Evolutionary conservation across 306 rosid genomes (phyloP).

Genomic region (Sechiopsis laciniata): DNA sequence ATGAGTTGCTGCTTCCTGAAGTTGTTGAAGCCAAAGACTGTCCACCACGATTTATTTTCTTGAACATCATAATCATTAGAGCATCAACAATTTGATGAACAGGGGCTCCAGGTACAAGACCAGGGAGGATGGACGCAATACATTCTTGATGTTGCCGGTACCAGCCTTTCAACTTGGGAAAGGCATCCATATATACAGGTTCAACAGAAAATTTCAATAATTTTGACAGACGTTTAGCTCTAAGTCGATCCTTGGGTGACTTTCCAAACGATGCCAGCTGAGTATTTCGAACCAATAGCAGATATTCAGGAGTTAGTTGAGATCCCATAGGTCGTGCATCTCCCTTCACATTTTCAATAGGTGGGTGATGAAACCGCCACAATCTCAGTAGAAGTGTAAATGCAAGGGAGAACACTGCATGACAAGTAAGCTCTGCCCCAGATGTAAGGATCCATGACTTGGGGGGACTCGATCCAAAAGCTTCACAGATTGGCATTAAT

Average conservation of each 20-base stretch:
- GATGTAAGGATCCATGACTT: conserved; percentile 48
- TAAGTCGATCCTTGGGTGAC: conserved; percentile 47
- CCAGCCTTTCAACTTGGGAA: conserved; percentile 79
- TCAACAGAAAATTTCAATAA: conserved; percentile 36
- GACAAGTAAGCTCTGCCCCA: conserved; percentile 69
- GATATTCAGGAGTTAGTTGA: conserved; percentile 69
- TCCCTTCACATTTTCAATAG: conserved; percentile 55
- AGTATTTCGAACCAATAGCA: conserved; percentile 67
- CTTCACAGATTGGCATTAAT: conserved; percentile 77
- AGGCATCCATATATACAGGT: conserved; percentile 60
- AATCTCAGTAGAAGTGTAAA: conserved; percentile 74
- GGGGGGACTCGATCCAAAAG: conserved; percentile 65
- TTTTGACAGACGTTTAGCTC: conserved; percentile 50
- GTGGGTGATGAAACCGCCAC: conserved; percentile 82
- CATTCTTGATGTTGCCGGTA: conserved; percentile 78
- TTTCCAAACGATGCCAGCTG: conserved; percentile 47
- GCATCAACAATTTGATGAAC: conserved; percentile 72
- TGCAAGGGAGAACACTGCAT: conserved; percentile 75
- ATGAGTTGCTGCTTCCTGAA: conserved; percentile 57
- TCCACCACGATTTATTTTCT: conserved; percentile 50
- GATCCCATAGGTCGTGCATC: conserved; percentile 60
- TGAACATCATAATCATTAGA: conserved; percentile 62
- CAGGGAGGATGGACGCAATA: conserved; percentile 65
- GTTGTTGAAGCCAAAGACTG: conserved; percentile 53
- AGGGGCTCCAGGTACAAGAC: conserved; percentile 61